These are phyloP conservation scores for Protea cynaroides DNA, from an alignment of 164 flowering plant genomes.

Conservation along the genomic window DNA sequence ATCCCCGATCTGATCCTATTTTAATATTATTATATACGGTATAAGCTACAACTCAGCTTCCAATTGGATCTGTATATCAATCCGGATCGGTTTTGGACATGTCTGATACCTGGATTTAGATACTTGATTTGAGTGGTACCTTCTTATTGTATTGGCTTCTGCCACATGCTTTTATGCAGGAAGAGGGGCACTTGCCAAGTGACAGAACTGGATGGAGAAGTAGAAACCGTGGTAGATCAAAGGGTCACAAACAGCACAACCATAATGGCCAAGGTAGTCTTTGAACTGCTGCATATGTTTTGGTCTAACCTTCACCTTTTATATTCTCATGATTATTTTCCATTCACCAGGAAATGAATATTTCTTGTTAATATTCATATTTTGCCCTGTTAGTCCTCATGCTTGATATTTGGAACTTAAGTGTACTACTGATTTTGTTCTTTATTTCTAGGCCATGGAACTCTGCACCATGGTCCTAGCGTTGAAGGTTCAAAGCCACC, in stretches of 20 bases:
- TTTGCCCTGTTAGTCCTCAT: no score
- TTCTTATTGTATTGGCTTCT: not conserved
- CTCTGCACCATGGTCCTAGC: constrained; percentile 18
- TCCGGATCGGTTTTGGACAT: no score
- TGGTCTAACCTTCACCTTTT: not conserved
- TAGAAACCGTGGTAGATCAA: constrained; percentile 45
- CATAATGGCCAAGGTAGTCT: constrained; percentile 49
- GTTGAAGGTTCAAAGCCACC: constrained; percentile 63
- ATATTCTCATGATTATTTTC: not conserved
- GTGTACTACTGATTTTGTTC: no score
- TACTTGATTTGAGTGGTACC: not conserved
- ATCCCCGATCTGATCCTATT: no score
- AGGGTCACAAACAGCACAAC: constrained; percentile 39
- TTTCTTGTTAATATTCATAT: no score
- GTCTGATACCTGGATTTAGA: no score
- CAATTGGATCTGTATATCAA: no score
- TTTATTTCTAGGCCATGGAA: constrained; percentile 56
- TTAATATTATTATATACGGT: no score
- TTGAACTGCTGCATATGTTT: not conserved
- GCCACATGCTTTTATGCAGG: constrained; percentile 24
- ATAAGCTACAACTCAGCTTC: no score
- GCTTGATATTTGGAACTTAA: not conserved
- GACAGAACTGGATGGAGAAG: constrained; percentile 49
- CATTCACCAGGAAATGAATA: no score
- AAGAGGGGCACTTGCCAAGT: constrained; percentile 34